Evolutionary conservation across 83 land plant genomes (phyloP), one percentile per base, ranked within the genome.

Genomic region (Diphasiastrum complanatum): DNA sequence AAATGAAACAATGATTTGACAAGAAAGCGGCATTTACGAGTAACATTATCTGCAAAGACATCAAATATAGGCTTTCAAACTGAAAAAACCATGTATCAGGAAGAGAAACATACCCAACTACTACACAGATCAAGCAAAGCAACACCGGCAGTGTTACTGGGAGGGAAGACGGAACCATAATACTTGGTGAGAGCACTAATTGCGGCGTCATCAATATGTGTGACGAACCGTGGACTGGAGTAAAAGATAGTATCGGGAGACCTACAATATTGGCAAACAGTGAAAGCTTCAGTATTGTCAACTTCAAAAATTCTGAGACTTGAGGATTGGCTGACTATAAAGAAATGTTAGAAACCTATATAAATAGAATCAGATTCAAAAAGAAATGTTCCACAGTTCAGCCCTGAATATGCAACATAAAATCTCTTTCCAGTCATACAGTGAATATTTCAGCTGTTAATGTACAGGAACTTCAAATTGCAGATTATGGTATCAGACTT

Each of bases 181-280:
- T 83, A 89, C 32, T 93, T 75, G 2, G 98, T 88, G 35, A 93
- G 81, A 19, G 98, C 91, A 60, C 74, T 65, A 61, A 93, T 93
- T 23, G 98, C 98, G 4, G 81, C 73, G 75, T 93, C 91, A 67
- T 93, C 98, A 66, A 93, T 93, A 43, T 93, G 98, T 25, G 98
- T 89, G 47, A 93, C 96, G 62, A 93, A 91, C 3, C 97, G 83
- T 20, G 97, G 97, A 45, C 69, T 30, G 28, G 83, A 79, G 63
- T 91, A 91, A 60, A 91, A 91, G 2, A 23, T 0, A 26, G 85
- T 63, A 73, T 91, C 97, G 47, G 97, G 48, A n/a, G 87, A 73
- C 69, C 95, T 87, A n/a, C n/a, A n/a, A n/a, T n/a, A n/a, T n/a
- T n/a, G n/a, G 73, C 25, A 14, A 66, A 69, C 11, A 10, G 18